Evolutionary conservation across 2,329 filamentous ascomycete genomes (phyloP).

Genomic region (Aspergillus melleus): DNA sequence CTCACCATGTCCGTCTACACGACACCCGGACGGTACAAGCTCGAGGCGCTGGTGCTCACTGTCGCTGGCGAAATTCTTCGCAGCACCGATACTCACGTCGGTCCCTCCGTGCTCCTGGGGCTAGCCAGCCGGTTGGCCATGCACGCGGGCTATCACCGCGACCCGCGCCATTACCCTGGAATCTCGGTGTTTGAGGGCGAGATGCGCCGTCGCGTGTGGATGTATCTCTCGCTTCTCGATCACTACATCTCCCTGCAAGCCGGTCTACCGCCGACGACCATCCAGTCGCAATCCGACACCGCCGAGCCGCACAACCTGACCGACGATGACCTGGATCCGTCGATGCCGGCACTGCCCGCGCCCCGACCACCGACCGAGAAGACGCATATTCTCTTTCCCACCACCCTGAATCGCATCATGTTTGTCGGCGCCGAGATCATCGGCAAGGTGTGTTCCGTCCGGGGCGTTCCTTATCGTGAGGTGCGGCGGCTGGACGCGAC

Average conservation of each 20-base stretch:
- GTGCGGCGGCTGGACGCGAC: conserved; percentile 27
- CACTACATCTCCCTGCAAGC: conserved; percentile 61
- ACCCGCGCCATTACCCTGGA: conserved; percentile 51
- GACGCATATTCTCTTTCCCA: conserved; percentile 43
- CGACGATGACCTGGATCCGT: conserved; percentile 59
- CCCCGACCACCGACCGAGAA: conserved; percentile 53
- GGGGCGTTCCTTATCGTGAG: conserved; percentile 9
- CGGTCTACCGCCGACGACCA: conserved; percentile 60
- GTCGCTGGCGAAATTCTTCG: conserved; percentile 21
- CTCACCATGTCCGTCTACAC: conserved; percentile 24
- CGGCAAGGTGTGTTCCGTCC: conserved; percentile 10
- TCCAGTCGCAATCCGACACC: conserved; percentile 59
- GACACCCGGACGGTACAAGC: conserved; percentile 23
- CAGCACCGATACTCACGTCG: conserved; percentile 38
- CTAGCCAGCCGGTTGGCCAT: conserved; percentile 58
- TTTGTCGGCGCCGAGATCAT: conserved; percentile 30
- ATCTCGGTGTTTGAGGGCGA: conserved; percentile 59
- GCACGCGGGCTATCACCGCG: conserved; percentile 60
- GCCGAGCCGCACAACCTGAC: conserved; percentile 55
- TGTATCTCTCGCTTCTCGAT: conserved; percentile 52
- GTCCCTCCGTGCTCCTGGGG: conserved; percentile 55
- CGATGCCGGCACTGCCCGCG: conserved; percentile 50
- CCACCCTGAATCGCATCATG: conserved; percentile 32
- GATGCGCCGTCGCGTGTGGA: conserved; percentile 45
- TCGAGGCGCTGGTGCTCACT: conserved; percentile 23